Evolutionary conservation across 2,329 filamentous ascomycete genomes (phyloP).

Genomic region (Aspergillus ibericus): DNA sequence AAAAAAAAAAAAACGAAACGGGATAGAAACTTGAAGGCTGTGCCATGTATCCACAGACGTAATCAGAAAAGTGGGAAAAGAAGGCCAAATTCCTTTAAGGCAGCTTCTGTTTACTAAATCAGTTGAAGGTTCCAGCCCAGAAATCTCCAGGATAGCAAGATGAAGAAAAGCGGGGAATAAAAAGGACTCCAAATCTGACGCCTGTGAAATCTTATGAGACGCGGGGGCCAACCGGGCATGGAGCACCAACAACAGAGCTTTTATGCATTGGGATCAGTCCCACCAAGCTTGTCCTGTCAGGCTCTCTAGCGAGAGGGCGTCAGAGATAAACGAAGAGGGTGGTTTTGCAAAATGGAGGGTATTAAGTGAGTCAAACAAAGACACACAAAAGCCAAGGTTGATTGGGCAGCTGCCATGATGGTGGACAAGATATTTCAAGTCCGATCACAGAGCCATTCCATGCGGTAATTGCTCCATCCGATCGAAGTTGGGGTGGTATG

Average conservation of each 20-base stretch:
- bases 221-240: not conserved
- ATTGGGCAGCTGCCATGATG: not conserved
- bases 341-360: not conserved
- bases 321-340: not conserved
- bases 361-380: not conserved
- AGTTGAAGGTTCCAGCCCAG: conserved; percentile 5
- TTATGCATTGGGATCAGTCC: not conserved
- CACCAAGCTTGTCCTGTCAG: not conserved
- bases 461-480: not conserved
- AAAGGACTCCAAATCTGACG: not conserved
- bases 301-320: not conserved
- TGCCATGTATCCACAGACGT: not conserved
- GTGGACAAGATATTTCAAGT: not conserved
- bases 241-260: not conserved
- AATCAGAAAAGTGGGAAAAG: not conserved
- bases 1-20: not conserved
- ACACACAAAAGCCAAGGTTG: not conserved
- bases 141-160: conserved; percentile 1
- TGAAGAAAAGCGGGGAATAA: not conserved
- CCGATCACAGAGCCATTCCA: not conserved
- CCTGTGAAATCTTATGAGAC: not conserved
- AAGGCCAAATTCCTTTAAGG: not conserved
- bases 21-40: not conserved
- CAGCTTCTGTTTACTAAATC: not conserved
- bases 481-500: not conserved